Conservation (phyloP, 2,329 filamentous ascomycete genomes). For the Ceratocystis papillata region DNA sequence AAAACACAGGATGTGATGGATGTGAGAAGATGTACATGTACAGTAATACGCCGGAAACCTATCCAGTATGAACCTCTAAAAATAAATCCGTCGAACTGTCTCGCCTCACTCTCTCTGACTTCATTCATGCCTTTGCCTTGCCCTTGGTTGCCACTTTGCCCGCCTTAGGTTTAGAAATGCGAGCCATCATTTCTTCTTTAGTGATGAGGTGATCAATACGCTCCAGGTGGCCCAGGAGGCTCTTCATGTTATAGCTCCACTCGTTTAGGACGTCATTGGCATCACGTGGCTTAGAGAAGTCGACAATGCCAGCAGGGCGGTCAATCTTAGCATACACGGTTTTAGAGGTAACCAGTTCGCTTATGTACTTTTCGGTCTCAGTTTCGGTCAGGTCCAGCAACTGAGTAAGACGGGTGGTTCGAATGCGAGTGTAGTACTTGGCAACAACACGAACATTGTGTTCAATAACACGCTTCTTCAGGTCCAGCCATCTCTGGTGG, state of each 20-base stretch:
- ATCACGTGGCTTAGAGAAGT: conserved; percentile 86
- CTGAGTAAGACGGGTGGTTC: conserved; percentile 79
- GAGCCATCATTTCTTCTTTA: conserved; percentile 99
- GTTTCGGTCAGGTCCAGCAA: conserved; percentile 86
- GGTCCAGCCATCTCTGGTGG: conserved; percentile 77
- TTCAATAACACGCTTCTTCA: conserved; percentile 97
- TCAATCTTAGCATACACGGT: conserved; percentile 98
- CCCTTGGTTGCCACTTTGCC: conserved; percentile 32
- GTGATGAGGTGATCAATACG: conserved; percentile 96
- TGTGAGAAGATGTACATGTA: conserved; percentile 32
- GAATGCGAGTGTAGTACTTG: conserved; percentile 97
- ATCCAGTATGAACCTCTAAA: conserved; percentile 29
- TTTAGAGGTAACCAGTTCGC: conserved; percentile 91
- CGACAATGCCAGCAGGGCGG: conserved; percentile 80
- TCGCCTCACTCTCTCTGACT: neutral
- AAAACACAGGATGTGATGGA: conserved; percentile 9
- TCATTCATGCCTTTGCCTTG: conserved; percentile 28
- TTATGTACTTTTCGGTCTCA: conserved; percentile 98
- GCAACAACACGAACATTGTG: conserved; percentile 96
- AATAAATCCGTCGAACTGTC: conserved; percentile 15
- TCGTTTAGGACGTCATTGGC: conserved; percentile 95
- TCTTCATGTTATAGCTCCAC: conserved; percentile 98
- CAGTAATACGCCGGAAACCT: conserved; percentile 28
- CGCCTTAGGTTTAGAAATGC: conserved; percentile 45
- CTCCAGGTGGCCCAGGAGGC: conserved; percentile 70